Conservation (phyloP, 352 stramenopile species). For the Pythium pectinolyticum region DNA sequence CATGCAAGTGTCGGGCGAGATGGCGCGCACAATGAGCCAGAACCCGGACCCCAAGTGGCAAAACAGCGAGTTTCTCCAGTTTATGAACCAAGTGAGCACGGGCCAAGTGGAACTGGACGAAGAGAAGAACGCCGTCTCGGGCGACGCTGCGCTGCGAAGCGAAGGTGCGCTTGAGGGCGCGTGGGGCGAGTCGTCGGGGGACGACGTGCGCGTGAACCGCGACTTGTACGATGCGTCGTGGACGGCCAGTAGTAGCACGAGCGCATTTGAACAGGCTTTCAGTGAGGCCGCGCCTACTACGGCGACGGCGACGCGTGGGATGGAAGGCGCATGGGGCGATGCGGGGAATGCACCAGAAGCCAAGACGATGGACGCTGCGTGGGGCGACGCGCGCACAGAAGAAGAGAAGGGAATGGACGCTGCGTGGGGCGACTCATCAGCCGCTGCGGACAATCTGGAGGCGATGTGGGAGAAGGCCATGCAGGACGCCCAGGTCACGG, state of each 20-base stretch:
- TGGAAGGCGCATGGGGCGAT: slow-evolving; percentile 52
- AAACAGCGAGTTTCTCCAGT: slow-evolving; percentile 86
- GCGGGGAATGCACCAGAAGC: slow-evolving; percentile 26
- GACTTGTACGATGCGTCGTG: slow-evolving; percentile 63
- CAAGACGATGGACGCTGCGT: slow-evolving; percentile 46
- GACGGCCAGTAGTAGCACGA: slow-evolving; percentile 37
- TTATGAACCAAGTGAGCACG: slow-evolving; percentile 79
- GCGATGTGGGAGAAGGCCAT: slow-evolving; percentile 27
- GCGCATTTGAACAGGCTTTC: slow-evolving; percentile 60
- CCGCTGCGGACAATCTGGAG: slow-evolving; percentile 60
- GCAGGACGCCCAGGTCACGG: slow-evolving; percentile 49
- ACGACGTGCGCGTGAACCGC: slow-evolving; percentile 59
- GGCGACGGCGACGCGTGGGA: slow-evolving; percentile 21
- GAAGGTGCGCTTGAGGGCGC: slow-evolving; percentile 65
- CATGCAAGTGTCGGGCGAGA: slow-evolving; percentile 59
- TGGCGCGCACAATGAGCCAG: slow-evolving; percentile 77
- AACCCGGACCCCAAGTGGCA: slow-evolving; percentile 80
- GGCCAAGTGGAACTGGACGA: slow-evolving; percentile 80
- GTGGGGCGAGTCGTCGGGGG: slow-evolving; percentile 49
- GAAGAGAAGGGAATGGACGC: slow-evolving; percentile 59
- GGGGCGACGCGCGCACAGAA: slow-evolving; percentile 44
- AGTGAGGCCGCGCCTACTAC: slow-evolving; percentile 27
- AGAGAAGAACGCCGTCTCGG: slow-evolving; percentile 67
- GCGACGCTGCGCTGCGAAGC: slow-evolving; percentile 35
- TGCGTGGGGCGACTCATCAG: slow-evolving; percentile 58